phyloP scores from a whole-genome alignment of 1,284 basidiomycete genomes.

The Tylopilus orsonianus region DNA sequence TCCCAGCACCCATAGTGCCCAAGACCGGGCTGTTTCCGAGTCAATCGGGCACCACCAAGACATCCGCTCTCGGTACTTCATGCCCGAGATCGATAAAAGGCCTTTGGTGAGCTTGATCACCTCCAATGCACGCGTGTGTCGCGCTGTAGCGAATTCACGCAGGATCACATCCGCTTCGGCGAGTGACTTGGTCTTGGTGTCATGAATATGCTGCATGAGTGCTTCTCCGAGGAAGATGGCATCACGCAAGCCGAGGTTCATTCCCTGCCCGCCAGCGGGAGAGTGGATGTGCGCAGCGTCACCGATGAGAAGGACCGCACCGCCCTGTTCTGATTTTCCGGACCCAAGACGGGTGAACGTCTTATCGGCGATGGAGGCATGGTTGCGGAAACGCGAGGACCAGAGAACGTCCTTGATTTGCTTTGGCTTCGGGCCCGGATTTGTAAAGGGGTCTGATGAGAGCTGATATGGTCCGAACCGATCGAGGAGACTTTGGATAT shows the following conservation, averaged over 20 bases:
- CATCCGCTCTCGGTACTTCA: slow-evolving; percentile 11
- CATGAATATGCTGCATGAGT: slow-evolving; percentile 18
- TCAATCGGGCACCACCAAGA: slow-evolving; percentile 25
- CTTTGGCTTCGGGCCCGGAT: slow-evolving; percentile 18
- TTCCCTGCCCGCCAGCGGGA: slow-evolving; percentile 42
- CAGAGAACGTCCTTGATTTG: slow-evolving; percentile 32
- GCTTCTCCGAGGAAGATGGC: slow-evolving; percentile 35
- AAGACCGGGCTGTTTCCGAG: slow-evolving; percentile 11
- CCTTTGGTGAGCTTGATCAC: slow-evolving; percentile 22
- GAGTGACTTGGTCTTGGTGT: slow-evolving; percentile 5
- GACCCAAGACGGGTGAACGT: slow-evolving; percentile 29
- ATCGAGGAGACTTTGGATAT: slow-evolving; percentile 40
- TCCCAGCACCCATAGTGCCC: slow-evolving; percentile 19
- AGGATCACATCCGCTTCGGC: slow-evolving; percentile 15
- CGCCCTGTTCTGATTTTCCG: slow-evolving; percentile 10
- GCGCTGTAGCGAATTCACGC: slow-evolving; percentile 5
- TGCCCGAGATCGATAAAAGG: slow-evolving; percentile 13
- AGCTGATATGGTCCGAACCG: slow-evolving; percentile 30
- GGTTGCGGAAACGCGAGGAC: slow-evolving; percentile 40
- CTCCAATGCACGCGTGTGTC: too few species aligned
- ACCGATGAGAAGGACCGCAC: slow-evolving; percentile 27
- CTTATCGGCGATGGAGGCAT: slow-evolving; percentile 36
- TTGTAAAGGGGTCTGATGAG: slow-evolving; percentile 22
- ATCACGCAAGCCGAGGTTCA: slow-evolving; percentile 48
- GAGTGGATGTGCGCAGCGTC: too few species aligned